These are phyloP conservation scores for Aphanomyces cochlioides DNA, from an alignment of 352 stramenopile genomes.

Conservation along the genomic window DNA sequence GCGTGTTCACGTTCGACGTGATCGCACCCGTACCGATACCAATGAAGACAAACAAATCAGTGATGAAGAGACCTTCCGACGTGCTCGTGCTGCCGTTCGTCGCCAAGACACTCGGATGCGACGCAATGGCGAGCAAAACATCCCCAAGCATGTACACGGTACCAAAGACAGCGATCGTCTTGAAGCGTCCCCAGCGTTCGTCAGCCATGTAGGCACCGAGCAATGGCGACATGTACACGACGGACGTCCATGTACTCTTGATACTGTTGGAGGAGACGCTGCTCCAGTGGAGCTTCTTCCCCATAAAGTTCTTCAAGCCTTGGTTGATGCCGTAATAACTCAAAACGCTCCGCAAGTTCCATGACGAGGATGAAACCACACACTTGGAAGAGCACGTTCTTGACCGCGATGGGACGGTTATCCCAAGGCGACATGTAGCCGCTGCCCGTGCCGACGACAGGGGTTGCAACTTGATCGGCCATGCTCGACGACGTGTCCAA, in stretches of 20 bases:
- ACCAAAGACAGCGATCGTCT: constrained; percentile 54
- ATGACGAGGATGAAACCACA: constrained; percentile 60
- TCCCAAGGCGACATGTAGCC: constrained; percentile 43
- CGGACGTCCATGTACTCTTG: constrained; percentile 62
- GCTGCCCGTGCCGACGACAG: not conserved
- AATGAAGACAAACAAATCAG: constrained; percentile 53
- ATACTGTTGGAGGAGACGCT: constrained; percentile 51
- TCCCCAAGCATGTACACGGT: constrained; percentile 61
- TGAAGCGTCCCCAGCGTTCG: constrained; percentile 58
- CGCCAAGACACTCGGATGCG: constrained; percentile 49
- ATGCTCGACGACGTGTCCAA: not conserved
- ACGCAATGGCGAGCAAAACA: constrained; percentile 54
- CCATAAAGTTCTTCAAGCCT: constrained; percentile 63
- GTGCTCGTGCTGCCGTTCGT: constrained; percentile 31
- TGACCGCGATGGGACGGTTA: constrained; percentile 45
- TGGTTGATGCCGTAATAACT: constrained; percentile 58
- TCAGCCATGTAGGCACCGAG: constrained; percentile 57
- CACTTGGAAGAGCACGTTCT: constrained; percentile 57
- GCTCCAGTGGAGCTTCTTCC: constrained; percentile 51
- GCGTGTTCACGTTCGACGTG: constrained; percentile 55
- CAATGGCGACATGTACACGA: constrained; percentile 57
- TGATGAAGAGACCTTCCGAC: constrained; percentile 44
- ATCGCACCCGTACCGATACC: constrained; percentile 49
- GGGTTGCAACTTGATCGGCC: constrained; percentile 6
- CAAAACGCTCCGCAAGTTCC: constrained; percentile 57